A percentile compares a stretch with the other conserved stretches of the same genome.
Evolutionary conservation across 2,329 filamentous ascomycete genomes (phyloP).

Genomic region (Aspergillus fructus): DNA sequence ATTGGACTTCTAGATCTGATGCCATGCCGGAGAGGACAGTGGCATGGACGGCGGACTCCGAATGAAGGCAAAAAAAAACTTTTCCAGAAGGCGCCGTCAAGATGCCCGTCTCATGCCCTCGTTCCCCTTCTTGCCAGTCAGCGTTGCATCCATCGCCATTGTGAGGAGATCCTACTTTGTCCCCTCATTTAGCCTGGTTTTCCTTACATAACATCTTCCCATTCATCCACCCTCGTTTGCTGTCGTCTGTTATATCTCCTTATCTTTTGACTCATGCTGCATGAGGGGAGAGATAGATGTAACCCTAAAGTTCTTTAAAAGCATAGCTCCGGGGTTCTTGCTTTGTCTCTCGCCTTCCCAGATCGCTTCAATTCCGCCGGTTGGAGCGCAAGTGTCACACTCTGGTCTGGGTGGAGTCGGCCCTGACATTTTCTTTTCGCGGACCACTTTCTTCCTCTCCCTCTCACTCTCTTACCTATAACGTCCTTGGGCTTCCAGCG

Average conservation of each 20-base stretch:
- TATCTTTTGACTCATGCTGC: conserved; percentile 12
- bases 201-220: conserved; percentile 27
- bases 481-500: not conserved
- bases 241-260: conserved; percentile 13
- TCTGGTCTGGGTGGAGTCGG: conserved; percentile 16
- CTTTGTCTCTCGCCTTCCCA: not conserved
- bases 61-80: not conserved
- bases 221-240: conserved; percentile 2
- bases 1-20: not conserved
- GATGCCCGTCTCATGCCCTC: not conserved
- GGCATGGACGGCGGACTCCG: not conserved
- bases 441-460: conserved; percentile 4
- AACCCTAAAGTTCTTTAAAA: not conserved
- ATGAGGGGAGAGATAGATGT: not conserved
- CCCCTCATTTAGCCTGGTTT: conserved; percentile 11
- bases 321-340: not conserved
- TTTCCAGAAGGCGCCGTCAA: not conserved
- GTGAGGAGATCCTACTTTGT: conserved; percentile 2
- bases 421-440: conserved; percentile 10
- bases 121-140: not conserved
- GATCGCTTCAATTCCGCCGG: not conserved
- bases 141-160: conserved; percentile 14
- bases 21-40: not conserved
- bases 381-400: not conserved
- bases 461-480: not conserved